phyloP scores from a whole-genome alignment of 495 filamentous ascomycete genomes.

The Trichoderma erinaceum region DNA sequence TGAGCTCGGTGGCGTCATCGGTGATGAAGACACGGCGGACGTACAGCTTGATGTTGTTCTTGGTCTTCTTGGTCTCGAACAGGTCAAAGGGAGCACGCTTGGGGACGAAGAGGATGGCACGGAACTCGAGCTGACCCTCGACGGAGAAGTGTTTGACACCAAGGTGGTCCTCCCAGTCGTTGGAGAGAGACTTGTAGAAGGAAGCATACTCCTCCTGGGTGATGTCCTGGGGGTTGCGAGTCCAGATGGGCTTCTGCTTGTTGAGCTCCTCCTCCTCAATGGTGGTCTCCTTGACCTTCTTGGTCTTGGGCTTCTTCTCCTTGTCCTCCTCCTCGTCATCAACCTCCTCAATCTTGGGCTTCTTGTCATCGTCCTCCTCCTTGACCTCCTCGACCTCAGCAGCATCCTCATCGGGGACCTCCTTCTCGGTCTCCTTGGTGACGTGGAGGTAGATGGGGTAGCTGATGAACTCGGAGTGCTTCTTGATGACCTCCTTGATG shows the following conservation, averaged over 20 bases:
- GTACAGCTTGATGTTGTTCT: constrained; percentile 99
- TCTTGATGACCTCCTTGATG: constrained; percentile 99
- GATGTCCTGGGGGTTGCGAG: constrained; percentile 94
- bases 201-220: constrained; percentile 92
- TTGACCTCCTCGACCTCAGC: constrained; percentile 57
- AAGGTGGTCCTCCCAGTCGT: constrained; percentile 99
- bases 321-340: constrained; percentile 72
- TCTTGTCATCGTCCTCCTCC: constrained; percentile 68
- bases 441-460: constrained; percentile 99
- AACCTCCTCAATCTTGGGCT: constrained; percentile 78
- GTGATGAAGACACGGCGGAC: constrained; percentile 99
- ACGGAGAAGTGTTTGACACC: constrained; percentile 99
- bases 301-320: constrained; percentile 91
- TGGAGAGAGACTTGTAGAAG: constrained; percentile 99
- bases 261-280: constrained; percentile 99
- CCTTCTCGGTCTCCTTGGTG: constrained; percentile 96
- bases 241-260: constrained; percentile 99
- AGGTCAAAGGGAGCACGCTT: constrained; percentile 99
- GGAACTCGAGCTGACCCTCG: constrained; percentile 99
- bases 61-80: constrained; percentile 99
- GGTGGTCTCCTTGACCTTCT: constrained; percentile 98
- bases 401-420: constrained; percentile 95
- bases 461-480: constrained; percentile 99
- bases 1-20: constrained; percentile 96
- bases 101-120: constrained; percentile 97